Evolutionary conservation across 345 rosid genomes (phyloP).

Genomic region (Linum tenue): DNA sequence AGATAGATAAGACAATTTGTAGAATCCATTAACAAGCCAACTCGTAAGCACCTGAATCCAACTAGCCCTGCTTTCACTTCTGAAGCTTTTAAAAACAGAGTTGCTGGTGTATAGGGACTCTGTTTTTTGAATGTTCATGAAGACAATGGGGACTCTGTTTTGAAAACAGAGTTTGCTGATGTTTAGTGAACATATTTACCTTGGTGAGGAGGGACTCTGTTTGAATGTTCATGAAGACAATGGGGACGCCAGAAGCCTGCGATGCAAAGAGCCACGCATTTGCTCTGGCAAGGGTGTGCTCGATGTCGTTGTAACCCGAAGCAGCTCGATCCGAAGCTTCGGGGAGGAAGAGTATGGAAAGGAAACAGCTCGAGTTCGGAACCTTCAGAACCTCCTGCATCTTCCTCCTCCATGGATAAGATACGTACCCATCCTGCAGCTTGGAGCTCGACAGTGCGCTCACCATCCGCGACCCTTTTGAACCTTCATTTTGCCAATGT

Average conservation of each 20-base stretch:
- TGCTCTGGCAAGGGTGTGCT: slow-evolving; percentile 94
- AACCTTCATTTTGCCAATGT: slow-evolving; percentile 23
- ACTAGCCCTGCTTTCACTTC: no score
- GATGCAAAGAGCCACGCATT: slow-evolving; percentile 81
- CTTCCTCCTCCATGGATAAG: slow-evolving; percentile 71
- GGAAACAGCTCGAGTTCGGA: slow-evolving; percentile 74
- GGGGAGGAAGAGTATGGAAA: slow-evolving; percentile 82
- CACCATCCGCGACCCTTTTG: slow-evolving; percentile 70
- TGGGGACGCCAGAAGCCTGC: slow-evolving; percentile 71
- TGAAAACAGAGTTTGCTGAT: no score
- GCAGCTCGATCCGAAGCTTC: slow-evolving; percentile 64
- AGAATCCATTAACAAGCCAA: no score
- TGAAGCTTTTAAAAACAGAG: no score
- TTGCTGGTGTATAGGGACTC: no score
- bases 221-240: slow-evolving; percentile 83
- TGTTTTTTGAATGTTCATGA: slow-evolving; percentile 68
- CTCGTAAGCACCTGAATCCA: no score
- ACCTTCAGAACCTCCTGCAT: slow-evolving; percentile 60
- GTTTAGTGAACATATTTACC: no score
- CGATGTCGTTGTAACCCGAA: slow-evolving; percentile 80
- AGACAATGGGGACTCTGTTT: slow-evolving; percentile 47
- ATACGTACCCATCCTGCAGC: slow-evolving; percentile 90
- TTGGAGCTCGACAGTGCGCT: slow-evolving; percentile 56
- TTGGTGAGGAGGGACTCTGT: slow-evolving; percentile 88
- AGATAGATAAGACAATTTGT: no score